These are phyloP conservation scores for Lithohypha guttulata DNA, from an alignment of 2,329 filamentous ascomycete genomes.

Conservation along the genomic window DNA sequence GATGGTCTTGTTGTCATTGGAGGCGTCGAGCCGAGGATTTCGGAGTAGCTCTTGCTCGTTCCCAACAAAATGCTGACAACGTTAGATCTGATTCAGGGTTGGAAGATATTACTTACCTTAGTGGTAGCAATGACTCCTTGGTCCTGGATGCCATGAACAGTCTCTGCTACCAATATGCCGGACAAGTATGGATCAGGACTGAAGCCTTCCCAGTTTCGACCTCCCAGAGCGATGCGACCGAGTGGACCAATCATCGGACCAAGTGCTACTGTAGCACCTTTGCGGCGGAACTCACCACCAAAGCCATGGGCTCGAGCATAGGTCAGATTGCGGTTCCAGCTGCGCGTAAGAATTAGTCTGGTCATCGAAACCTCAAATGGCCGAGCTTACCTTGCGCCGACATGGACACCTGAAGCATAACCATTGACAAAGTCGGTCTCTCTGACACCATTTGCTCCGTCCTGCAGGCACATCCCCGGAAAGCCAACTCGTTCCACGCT, in stretches of 20 bases:
- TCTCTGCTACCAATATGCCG: constrained; percentile 32
- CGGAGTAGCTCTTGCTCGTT: constrained; percentile 55
- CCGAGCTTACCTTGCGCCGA: constrained; percentile 25
- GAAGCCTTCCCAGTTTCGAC: constrained; percentile 38
- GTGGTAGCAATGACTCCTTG: constrained; percentile 32
- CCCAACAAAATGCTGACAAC: constrained; percentile 46
- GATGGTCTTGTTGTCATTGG: constrained; percentile 36
- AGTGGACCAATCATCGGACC: constrained; percentile 36
- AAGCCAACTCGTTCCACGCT: constrained; percentile 28
- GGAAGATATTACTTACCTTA: constrained; percentile 28
- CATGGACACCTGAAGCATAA: constrained; percentile 33
- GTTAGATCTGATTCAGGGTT: constrained; percentile 4
- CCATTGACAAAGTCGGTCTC: constrained; percentile 34
- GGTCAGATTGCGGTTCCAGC: constrained; percentile 46
- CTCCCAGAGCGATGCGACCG: constrained; percentile 31
- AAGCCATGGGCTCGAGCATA: constrained; percentile 43
- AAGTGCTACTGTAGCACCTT: constrained; percentile 38
- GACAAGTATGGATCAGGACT: constrained; percentile 33
- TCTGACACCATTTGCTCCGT: constrained; percentile 34
- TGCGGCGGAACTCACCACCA: constrained; percentile 47
- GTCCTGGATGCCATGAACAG: constrained; percentile 36
- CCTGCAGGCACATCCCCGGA: constrained; percentile 32
- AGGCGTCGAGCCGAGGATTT: constrained; percentile 33
- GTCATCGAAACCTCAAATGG: background rate
- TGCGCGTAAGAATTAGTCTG: constrained; percentile 7